These are phyloP conservation scores for Fusarium sp. DNA, from an alignment of 2,329 filamentous ascomycete genomes.

Conservation along the genomic window DNA sequence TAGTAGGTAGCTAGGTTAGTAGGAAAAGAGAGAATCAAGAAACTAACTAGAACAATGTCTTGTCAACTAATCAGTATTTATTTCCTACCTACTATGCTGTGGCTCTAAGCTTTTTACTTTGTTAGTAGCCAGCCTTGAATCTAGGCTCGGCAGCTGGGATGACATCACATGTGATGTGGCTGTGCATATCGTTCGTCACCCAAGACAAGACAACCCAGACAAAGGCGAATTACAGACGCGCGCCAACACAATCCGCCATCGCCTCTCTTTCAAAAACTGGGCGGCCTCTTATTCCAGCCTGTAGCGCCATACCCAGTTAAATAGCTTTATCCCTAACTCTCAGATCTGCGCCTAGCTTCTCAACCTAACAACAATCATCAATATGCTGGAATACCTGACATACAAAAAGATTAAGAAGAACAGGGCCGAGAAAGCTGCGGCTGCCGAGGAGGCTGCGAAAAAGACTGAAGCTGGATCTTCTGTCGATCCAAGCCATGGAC, in stretches of 20 bases:
- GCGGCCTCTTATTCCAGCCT: constrained; percentile 34
- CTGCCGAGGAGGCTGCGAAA: constrained; percentile 40
- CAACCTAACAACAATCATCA: constrained; percentile 11
- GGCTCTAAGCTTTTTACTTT: not conserved
- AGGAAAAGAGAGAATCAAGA: not conserved
- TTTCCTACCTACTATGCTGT: not conserved
- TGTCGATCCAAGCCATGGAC: constrained; percentile 22
- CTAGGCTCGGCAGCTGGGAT: constrained; percentile 30
- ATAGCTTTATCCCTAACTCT: constrained; percentile 17
- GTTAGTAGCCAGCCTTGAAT: not conserved
- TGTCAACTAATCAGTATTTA: not conserved
- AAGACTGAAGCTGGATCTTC: constrained; percentile 24
- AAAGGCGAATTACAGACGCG: constrained; percentile 42
- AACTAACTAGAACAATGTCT: not conserved
- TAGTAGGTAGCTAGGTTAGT: not conserved
- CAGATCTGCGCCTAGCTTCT: not conserved
- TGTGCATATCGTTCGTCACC: constrained; percentile 42
- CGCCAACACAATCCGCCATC: constrained; percentile 35
- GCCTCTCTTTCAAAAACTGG: constrained; percentile 8
- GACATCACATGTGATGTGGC: constrained; percentile 52
- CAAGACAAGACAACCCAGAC: constrained; percentile 39
- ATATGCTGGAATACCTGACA: constrained; percentile 72
- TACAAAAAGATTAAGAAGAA: constrained; percentile 73
- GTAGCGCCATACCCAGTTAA: not conserved
- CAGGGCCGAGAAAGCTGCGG: constrained; percentile 59